A percentile compares a stretch with the other conserved stretches of the same genome.
phyloP scores from a whole-genome alignment of 1,284 basidiomycete genomes.

The Ceratobasidium sp. region DNA sequence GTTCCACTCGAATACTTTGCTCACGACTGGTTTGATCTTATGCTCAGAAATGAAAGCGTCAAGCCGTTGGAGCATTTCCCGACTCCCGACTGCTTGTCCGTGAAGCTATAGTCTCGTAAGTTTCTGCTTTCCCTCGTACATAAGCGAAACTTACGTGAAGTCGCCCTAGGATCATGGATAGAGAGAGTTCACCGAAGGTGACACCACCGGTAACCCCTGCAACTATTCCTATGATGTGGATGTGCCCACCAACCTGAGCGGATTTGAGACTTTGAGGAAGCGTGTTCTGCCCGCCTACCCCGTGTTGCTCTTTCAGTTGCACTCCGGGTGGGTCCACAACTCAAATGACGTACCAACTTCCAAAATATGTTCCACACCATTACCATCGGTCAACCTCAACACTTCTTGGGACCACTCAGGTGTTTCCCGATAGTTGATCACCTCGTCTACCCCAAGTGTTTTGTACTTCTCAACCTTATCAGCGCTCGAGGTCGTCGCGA shows the following conservation, averaged over 20 bases:
- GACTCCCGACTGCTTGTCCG: conserved; percentile 5
- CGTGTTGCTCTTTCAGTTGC: not conserved
- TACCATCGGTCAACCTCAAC: conserved; percentile 56
- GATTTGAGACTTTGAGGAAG: conserved; percentile 3
- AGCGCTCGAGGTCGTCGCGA: conserved; percentile 72
- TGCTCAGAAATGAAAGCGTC: conserved; percentile 12
- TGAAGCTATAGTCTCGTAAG: conserved; percentile 1
- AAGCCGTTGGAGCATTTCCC: not conserved
- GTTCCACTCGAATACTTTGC: conserved; percentile 18
- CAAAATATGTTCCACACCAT: conserved; percentile 19
- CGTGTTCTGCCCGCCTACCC: conserved; percentile 6
- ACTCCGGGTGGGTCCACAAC: not conserved
- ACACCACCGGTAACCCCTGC: not conserved
- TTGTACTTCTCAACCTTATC: conserved; percentile 67
- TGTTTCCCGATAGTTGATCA: conserved; percentile 70
- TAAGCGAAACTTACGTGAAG: not conserved
- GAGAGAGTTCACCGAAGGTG: not conserved
- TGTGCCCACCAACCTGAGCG: not conserved
- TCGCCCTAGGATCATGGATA: not conserved
- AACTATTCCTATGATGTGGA: conserved; percentile 16
- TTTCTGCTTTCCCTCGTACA: not conserved
- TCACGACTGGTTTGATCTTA: conserved; percentile 27
- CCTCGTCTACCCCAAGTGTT: conserved; percentile 65
- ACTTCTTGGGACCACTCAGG: conserved; percentile 71
- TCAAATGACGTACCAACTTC: conserved; percentile 27